Percentiles rank a stretch among this genome's conserved stretches.
Conservation (phyloP, 768 basidiomycete species). For the Lanmaoa rubissima region DNA sequence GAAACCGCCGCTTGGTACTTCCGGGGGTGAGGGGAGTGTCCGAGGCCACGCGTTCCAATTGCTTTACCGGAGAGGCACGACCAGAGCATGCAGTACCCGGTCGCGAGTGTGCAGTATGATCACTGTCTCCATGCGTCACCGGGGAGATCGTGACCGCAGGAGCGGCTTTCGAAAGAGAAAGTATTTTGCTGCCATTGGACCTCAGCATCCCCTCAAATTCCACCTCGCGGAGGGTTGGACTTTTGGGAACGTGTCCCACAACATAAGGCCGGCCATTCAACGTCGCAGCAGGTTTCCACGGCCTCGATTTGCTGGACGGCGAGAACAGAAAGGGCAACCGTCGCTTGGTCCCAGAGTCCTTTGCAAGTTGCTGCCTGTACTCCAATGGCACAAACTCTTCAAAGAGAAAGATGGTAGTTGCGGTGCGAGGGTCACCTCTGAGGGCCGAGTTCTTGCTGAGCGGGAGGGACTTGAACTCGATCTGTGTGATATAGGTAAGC, state of each 20-base stretch:
- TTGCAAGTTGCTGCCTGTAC: slow-evolving; percentile 71
- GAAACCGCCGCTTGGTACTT: slow-evolving; percentile 50
- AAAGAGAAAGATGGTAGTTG: slow-evolving; percentile 73
- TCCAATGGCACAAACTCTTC: slow-evolving; percentile 94
- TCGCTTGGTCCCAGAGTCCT: slow-evolving; percentile 51
- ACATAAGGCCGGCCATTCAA: slow-evolving; percentile 78
- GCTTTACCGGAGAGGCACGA: slow-evolving; percentile 16
- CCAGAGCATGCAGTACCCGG: slow-evolving; percentile 24
- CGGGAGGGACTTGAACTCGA: slow-evolving; percentile 84
- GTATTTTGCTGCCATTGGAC: slow-evolving; percentile 47
- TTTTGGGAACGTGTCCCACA: slow-evolving; percentile 53
- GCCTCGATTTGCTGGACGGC: slow-evolving; percentile 42
- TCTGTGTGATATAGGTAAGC: slow-evolving; percentile 44
- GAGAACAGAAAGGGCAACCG: slow-evolving; percentile 71
- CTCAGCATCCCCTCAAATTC: slow-evolving; percentile 79
- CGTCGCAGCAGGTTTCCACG: slow-evolving; percentile 82
- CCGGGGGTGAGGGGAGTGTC: slow-evolving; percentile 29
- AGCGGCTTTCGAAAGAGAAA: slow-evolving; percentile 30
- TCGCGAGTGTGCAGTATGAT: slow-evolving; percentile 28
- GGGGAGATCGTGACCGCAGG: slow-evolving; percentile 27
- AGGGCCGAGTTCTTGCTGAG: slow-evolving; percentile 23
- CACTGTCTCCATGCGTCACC: slow-evolving; percentile 25
- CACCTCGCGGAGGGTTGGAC: slow-evolving; percentile 57
- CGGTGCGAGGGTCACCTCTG: slow-evolving; percentile 64
- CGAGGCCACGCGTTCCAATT: slow-evolving; percentile 26